These are phyloP conservation scores for Acer campestre DNA, from an alignment of 345 rosid species.

Conservation along the genomic window DNA sequence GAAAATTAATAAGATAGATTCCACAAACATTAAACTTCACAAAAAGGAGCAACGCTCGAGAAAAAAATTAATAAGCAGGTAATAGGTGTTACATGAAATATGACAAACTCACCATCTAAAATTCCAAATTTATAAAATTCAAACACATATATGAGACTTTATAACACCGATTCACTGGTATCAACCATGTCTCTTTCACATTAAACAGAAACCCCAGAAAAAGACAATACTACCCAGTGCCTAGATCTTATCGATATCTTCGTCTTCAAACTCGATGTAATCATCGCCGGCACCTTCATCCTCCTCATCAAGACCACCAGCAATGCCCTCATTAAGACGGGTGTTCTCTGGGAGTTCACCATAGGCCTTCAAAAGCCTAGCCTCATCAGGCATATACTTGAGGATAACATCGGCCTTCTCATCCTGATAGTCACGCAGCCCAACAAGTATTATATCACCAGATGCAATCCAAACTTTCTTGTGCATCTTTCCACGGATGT, in stretches of 20 bases:
- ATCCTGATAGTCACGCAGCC: conserved; percentile 77
- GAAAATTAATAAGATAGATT: neutral
- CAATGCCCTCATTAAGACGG: conserved; percentile 70
- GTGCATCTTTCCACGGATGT: conserved; percentile 85
- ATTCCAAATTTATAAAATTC: conserved; percentile 5
- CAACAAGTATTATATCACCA: conserved; percentile 76
- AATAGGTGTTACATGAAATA: neutral
- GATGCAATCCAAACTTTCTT: conserved; percentile 91
- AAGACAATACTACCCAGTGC: neutral
- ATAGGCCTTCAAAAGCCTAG: conserved; percentile 75
- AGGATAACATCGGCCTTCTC: conserved; percentile 86
- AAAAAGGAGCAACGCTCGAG: neutral
- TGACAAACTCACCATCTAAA: conserved; percentile 4
- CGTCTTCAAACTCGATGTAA: conserved; percentile 76
- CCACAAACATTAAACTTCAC: neutral
- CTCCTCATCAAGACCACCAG: conserved; percentile 63
- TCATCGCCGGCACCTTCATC: conserved; percentile 58
- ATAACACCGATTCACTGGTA: conserved; percentile 16
- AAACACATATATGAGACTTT: conserved; percentile 13
- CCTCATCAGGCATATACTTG: conserved; percentile 83
- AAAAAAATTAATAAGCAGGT: neutral
- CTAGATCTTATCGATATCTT: conserved; percentile 77
- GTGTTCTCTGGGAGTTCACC: conserved; percentile 78
- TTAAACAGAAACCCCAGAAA: conserved; percentile 13
- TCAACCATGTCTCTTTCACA: neutral